Base-by-base conservation (phyloP, 2,329 filamentous ascomycete species). In the Pseudopyrenochaeta lycopersici region DNA sequence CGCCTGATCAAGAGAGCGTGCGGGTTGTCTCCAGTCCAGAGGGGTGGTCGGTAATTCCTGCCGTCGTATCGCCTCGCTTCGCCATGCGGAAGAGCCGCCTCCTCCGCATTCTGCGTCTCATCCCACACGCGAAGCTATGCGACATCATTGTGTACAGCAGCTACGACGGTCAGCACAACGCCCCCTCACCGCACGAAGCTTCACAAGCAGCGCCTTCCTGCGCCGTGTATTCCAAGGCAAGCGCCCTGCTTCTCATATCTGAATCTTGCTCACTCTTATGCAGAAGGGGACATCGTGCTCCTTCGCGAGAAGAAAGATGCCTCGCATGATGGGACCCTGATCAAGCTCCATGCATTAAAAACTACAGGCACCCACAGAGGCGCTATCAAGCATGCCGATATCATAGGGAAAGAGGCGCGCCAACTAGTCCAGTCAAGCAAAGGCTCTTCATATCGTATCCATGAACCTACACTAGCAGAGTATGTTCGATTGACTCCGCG, bases 401-500 rank as follows among this genome's bases (percentile, higher is more conserved):
- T 92, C 50, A 88, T 93, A 64, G 89, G 88, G 33, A 84, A 82
- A 57, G 75, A 76, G 35, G 72, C 84, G 4, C 82, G 88, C 56
- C 86, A 90, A 60, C 67, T 81, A n/a, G 77, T 91, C 10, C 71
- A 76, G 32, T 84, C 87, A 41, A 80, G 77, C 57, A 83, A 80
- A 67, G 82, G 81, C 71, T 63, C 62, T 56, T 69, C 80, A 4
- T 85, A 84, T 53, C 80, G 86, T 54, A 67, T 91, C 35, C 83
- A 84, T 48, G 83, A 86, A 58, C 88, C 90, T 14, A 88, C 88
- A 0, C 77, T 95, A 51, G 87, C 88, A 42, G 88, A 92, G 74
- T 93, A 93, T 76, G 85, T 92, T 47, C 80, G 85, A 41, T 77
- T 89, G 54, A 88, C 84, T 42, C 83, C 84, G 60, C 84, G 91